Percentiles rank a stretch among this genome's conserved stretches.
Conservation (phyloP, 805 yeast species). For the Suhomyces pyralidae region DNA sequence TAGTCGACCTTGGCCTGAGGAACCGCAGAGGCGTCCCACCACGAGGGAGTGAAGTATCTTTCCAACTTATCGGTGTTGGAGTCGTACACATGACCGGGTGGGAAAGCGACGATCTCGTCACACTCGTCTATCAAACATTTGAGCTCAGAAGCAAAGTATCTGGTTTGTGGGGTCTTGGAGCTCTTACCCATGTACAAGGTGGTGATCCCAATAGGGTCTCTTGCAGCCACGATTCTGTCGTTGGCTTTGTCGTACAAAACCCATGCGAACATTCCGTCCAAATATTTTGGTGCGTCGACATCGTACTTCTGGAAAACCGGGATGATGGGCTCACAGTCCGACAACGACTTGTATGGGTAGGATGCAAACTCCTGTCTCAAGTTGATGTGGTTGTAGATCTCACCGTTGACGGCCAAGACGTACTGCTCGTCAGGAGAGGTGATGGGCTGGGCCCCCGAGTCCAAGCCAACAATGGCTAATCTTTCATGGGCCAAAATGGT, state of each 20-base stretch:
- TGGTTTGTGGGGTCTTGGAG: slow-evolving; percentile 64
- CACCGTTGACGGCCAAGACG: slow-evolving; percentile 90
- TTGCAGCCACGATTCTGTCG: slow-evolving; percentile 92
- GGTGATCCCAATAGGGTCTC: slow-evolving; percentile 98
- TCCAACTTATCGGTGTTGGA: slow-evolving; percentile 81
- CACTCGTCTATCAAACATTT: slow-evolving; percentile 94
- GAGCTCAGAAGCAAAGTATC: slow-evolving; percentile 90
- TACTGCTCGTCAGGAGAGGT: slow-evolving; percentile 71
- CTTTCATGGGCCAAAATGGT: slow-evolving; percentile 93
- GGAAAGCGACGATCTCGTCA: slow-evolving; percentile 90
- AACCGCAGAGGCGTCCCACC: slow-evolving; percentile 84
- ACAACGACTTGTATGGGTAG: slow-evolving; percentile 77
- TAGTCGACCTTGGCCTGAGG: slow-evolving; percentile 78
- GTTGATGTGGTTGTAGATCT: slow-evolving; percentile 94
- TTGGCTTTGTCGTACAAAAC: slow-evolving; percentile 78
- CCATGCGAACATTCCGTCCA: slow-evolving; percentile 99
- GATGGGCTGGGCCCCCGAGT: slow-evolving; percentile 98
- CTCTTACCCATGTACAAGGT: slow-evolving; percentile 93
- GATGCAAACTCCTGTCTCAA: slow-evolving; percentile 72
- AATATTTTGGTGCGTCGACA: slow-evolving; percentile 82
- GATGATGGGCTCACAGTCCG: slow-evolving; percentile 97
- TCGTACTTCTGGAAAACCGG: slow-evolving; percentile 88
- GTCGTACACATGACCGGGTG: slow-evolving; percentile 97
- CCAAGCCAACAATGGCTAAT: slow-evolving; percentile 95
- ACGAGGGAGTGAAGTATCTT: slow-evolving; percentile 86